These are phyloP conservation scores for Russula lepida DNA, from an alignment of 768 basidiomycete genomes.

Conservation along the genomic window DNA sequence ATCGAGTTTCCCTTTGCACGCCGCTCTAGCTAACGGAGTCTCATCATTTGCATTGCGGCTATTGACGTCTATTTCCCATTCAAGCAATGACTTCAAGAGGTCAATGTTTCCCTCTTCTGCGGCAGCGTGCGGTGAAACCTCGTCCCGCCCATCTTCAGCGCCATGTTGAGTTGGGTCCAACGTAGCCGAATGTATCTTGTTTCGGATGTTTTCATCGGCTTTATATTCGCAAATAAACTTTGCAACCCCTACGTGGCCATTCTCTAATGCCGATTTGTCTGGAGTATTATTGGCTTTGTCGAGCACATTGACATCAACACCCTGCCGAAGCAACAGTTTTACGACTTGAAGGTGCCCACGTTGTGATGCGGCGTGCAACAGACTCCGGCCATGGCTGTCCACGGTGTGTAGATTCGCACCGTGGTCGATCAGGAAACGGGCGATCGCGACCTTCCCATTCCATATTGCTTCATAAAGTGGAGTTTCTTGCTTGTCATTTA, in stretches of 20 bases:
- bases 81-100: background rate
- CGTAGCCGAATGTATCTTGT: background rate
- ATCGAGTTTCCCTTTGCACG: background rate
- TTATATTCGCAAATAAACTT: background rate
- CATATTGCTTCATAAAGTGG: background rate
- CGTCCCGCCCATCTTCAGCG: background rate
- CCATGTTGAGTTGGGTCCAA: background rate
- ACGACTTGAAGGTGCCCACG: background rate
- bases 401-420: background rate
- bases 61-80: background rate
- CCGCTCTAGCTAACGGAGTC: background rate
- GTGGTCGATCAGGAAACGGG: background rate
- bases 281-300: background rate
- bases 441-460: background rate
- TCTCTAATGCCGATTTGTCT: background rate
- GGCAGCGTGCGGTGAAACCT: background rate
- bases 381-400: background rate
- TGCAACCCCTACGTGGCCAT: background rate
- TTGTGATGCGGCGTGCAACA: background rate
- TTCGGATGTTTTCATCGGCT: background rate
- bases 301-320: background rate
- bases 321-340: background rate
- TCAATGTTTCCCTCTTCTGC: background rate
- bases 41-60: background rate
- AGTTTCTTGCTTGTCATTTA: background rate